Conservation (phyloP, 2,329 filamentous ascomycete genomes). For the Microcyclospora tardicrescens region DNA sequence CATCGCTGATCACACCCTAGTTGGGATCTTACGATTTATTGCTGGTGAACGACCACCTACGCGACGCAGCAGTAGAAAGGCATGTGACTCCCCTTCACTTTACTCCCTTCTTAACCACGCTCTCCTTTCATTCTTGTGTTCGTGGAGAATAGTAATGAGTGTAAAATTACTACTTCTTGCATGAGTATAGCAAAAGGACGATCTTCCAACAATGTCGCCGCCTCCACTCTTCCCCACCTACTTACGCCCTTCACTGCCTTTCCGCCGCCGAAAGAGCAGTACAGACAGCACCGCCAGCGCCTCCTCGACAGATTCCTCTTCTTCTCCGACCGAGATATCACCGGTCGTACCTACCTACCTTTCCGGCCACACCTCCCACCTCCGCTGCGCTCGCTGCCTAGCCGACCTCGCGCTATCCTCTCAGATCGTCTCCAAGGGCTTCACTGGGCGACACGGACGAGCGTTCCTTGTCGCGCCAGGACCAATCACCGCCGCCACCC, state of each 20-base stretch:
- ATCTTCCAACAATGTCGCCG: constrained; percentile 9
- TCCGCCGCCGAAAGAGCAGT: constrained; percentile 33
- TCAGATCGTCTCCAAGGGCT: constrained; percentile 52
- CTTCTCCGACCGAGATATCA: constrained; percentile 1
- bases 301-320: constrained; percentile 19
- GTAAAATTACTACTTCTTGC: too few relatives aligned
- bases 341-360: constrained; percentile 26
- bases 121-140: neutral
- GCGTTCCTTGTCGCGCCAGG: constrained; percentile 47
- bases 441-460: constrained; percentile 51
- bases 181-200: too few relatives aligned
- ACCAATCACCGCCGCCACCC: constrained; percentile 18
- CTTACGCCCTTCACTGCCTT: constrained; percentile 36
- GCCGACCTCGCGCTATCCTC: constrained; percentile 45
- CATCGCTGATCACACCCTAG: neutral
- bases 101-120: neutral
- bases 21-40: neutral
- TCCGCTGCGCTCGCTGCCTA: constrained; percentile 47
- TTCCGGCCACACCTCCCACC: constrained; percentile 37
- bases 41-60: neutral
- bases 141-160: too few relatives aligned
- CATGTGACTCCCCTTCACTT: neutral
- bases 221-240: constrained; percentile 38
- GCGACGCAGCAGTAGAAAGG: neutral
- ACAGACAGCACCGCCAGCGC: constrained; percentile 25